Percentiles rank a stretch among this genome's conserved stretches.
Conservation (phyloP, 768 basidiomycete species). For the Mycena alexandri region DNA sequence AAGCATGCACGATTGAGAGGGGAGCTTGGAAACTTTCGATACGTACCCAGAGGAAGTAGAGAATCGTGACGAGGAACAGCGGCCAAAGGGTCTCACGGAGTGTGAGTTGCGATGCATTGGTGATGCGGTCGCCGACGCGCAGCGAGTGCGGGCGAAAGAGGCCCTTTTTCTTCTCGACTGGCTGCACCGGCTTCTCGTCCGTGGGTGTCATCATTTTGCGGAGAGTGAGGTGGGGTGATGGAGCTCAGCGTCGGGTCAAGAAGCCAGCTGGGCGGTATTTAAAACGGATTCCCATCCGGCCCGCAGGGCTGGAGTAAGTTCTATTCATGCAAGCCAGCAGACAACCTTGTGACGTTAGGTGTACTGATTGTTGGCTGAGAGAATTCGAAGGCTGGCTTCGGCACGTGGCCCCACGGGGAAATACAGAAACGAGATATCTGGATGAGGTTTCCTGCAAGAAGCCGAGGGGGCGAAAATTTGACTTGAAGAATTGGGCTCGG, state of each 20-base stretch:
- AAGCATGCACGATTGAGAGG: constrained; percentile 19
- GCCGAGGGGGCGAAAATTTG: no score
- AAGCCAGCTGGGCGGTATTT: constrained; percentile 1
- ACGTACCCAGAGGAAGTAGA: constrained; percentile 52
- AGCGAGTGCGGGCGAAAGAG: constrained; percentile 43
- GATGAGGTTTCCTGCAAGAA: no score
- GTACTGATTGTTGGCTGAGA: background rate
- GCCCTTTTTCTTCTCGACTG: constrained; percentile 9
- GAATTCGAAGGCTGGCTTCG: no score
- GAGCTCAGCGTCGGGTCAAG: constrained; percentile 6
- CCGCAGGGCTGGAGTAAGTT: background rate
- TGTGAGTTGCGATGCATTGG: constrained; percentile 48
- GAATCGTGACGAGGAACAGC: constrained; percentile 51
- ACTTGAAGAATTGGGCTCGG: no score
- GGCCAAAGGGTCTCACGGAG: constrained; percentile 49
- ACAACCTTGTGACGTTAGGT: background rate
- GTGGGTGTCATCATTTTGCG: constrained; percentile 31
- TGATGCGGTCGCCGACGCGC: constrained; percentile 48
- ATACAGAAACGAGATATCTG: no score
- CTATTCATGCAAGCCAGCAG: background rate
- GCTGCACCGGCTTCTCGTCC: constrained; percentile 23
- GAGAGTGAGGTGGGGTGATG: background rate
- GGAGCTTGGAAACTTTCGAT: background rate
- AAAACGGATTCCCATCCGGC: constrained; percentile 6
- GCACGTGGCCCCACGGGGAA: no score